A percentile compares a stretch with the other conserved stretches of the same genome.
Conservation (phyloP, 352 stramenopile species). For the Phytophthora agathidicida region DNA sequence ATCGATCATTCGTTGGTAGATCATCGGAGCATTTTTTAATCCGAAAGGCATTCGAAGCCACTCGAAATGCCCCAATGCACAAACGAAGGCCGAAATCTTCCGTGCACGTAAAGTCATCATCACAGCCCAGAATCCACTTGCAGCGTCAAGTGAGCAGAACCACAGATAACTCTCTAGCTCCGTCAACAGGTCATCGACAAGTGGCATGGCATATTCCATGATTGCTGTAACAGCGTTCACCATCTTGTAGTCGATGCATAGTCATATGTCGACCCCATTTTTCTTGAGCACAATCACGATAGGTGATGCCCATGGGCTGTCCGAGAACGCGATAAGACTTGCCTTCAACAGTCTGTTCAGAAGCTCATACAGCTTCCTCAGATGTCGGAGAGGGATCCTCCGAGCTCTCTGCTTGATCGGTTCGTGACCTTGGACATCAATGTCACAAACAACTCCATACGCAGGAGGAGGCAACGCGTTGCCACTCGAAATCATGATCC, state of each 20-base stretch:
- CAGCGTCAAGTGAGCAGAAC: neutral
- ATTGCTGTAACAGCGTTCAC: neutral
- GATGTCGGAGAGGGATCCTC: neutral
- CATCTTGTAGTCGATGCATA: no score
- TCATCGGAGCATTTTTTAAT: no score
- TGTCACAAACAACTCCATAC: neutral
- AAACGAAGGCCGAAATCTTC: neutral
- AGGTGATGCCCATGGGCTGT: neutral
- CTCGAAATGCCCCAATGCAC: neutral
- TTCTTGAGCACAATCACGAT: neutral
- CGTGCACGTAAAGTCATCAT: neutral
- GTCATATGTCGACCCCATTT: no score
- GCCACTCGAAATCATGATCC: constrained; percentile 5
- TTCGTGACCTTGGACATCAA: neutral
- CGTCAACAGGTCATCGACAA: neutral
- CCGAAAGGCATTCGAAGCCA: neutral
- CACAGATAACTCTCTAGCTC: no score
- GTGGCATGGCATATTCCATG: neutral
- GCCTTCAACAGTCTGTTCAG: neutral
- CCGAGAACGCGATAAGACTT: neutral
- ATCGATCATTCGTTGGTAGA: no score
- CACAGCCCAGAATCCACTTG: constrained; percentile 1
- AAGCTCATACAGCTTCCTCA: neutral
- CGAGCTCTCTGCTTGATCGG: neutral
- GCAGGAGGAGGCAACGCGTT: constrained; percentile 1